Evolutionary conservation across 139 green algal species (phyloP).

Genomic region (Tetraselmis chui): DNA sequence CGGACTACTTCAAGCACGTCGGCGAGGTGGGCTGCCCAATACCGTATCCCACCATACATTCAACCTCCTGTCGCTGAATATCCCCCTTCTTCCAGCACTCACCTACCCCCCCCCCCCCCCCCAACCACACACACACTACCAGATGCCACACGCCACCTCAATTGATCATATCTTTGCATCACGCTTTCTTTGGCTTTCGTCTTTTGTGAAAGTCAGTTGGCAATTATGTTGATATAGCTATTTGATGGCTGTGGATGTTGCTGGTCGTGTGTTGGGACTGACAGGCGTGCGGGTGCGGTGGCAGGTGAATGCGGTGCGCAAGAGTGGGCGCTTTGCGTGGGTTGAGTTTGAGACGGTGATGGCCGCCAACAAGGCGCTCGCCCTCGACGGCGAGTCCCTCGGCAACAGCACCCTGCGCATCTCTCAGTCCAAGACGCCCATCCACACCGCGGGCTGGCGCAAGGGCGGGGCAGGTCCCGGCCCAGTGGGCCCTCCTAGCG

Average conservation of each 20-base stretch:
- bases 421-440: constrained; percentile 31
- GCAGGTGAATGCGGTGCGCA: constrained; percentile 31
- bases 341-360: constrained; percentile 28
- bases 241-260: too few relatives aligned
- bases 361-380: constrained; percentile 22
- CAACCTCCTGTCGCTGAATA: too few relatives aligned
- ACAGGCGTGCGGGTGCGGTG: too few relatives aligned
- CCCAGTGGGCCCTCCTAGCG: background rate
- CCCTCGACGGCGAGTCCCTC: constrained; percentile 22
- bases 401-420: constrained; percentile 28
- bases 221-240: constrained; percentile 6
- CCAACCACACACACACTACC: too few relatives aligned
- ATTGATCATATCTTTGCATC: too few relatives aligned
- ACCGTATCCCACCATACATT: too few relatives aligned
- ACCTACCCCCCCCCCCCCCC: background rate
- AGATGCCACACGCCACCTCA: too few relatives aligned
- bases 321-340: constrained; percentile 33
- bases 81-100: too few relatives aligned
- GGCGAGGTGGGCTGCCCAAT: constrained; percentile 19
- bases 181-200: too few relatives aligned
- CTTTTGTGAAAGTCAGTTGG: too few relatives aligned
- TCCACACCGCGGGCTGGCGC: constrained; percentile 32
- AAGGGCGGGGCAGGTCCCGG: background rate
- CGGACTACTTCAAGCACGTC: constrained; percentile 33
- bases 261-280: too few relatives aligned